Conservation (phyloP, 495 filamentous ascomycete genomes). For the Elaphomyces granulatus region DNA sequence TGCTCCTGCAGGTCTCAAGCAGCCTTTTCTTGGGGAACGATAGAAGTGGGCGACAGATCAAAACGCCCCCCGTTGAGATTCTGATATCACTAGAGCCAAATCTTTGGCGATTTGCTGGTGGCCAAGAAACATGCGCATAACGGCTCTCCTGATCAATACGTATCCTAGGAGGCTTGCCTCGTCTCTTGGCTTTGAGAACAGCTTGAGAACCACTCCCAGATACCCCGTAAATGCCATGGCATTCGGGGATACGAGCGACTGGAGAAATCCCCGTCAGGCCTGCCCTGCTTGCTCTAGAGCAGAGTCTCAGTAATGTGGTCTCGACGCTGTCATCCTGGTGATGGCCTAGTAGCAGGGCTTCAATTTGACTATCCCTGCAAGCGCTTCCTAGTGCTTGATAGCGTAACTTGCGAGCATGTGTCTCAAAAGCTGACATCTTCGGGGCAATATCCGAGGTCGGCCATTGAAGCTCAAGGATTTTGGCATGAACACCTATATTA, state of each 20-base stretch:
- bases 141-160: background rate
- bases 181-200: slow-evolving; percentile 1
- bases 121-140: background rate
- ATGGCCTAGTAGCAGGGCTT: slow-evolving; percentile 58
- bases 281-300: slow-evolving; percentile 41
- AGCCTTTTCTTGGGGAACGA: slow-evolving; percentile 56
- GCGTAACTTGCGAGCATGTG: slow-evolving; percentile 55
- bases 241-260: slow-evolving; percentile 63
- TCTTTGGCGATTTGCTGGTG: background rate
- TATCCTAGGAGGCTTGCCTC: background rate
- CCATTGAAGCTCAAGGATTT: slow-evolving; percentile 41
- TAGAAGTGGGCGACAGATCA: slow-evolving; percentile 62
- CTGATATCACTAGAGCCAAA: slow-evolving; percentile 8
- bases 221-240: slow-evolving; percentile 55
- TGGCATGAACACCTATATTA: slow-evolving; percentile 32
- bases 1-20: slow-evolving; percentile 53
- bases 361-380: slow-evolving; percentile 35
- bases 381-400: slow-evolving; percentile 54
- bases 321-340: slow-evolving; percentile 81
- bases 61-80: slow-evolving; percentile 54
- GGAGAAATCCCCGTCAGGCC: slow-evolving; percentile 57
- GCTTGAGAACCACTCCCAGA: slow-evolving; percentile 45
- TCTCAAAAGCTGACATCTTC: slow-evolving; percentile 55
- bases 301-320: slow-evolving; percentile 64
- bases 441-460: slow-evolving; percentile 19